A percentile compares a stretch with the other conserved stretches of the same genome.
Evolutionary conservation across 768 basidiomycete species (phyloP).

Genomic region (Macrolepiota dolichaula): DNA sequence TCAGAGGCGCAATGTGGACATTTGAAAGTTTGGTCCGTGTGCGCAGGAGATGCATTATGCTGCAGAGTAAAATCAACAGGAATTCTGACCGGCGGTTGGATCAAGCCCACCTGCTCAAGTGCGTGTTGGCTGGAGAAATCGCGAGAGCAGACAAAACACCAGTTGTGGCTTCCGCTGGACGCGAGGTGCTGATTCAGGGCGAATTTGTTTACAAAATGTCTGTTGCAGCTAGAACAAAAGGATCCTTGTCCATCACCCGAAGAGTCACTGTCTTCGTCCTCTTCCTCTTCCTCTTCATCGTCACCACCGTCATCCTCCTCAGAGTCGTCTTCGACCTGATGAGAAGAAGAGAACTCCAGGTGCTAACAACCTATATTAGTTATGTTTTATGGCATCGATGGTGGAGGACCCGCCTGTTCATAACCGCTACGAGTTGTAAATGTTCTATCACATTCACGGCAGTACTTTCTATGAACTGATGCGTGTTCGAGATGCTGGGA

Average conservation of each 20-base stretch:
- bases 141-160: conserved; percentile 16
- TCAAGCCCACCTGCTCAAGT: conserved; percentile 40
- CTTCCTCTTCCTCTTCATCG: background rate
- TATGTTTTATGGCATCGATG: background rate
- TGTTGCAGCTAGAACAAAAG: conserved; percentile 1
- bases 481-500: background rate
- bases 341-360: background rate
- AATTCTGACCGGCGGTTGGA: conserved; percentile 45
- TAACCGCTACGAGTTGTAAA: background rate
- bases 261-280: background rate
- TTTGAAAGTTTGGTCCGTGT: conserved; percentile 21
- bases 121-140: conserved; percentile 17
- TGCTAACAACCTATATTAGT: background rate
- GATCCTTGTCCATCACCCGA: background rate
- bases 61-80: conserved; percentile 20
- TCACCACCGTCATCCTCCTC: too few species aligned
- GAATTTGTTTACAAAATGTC: background rate
- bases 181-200: background rate
- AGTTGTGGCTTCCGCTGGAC: background rate
- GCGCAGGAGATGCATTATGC: conserved; percentile 35
- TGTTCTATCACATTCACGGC: background rate
- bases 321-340: background rate
- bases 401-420: background rate
- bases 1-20: conserved; percentile 47
- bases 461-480: background rate